These are phyloP conservation scores for Sungouiozyma ichnusensis DNA, from an alignment of 805 yeast genomes.

Conservation along the genomic window DNA sequence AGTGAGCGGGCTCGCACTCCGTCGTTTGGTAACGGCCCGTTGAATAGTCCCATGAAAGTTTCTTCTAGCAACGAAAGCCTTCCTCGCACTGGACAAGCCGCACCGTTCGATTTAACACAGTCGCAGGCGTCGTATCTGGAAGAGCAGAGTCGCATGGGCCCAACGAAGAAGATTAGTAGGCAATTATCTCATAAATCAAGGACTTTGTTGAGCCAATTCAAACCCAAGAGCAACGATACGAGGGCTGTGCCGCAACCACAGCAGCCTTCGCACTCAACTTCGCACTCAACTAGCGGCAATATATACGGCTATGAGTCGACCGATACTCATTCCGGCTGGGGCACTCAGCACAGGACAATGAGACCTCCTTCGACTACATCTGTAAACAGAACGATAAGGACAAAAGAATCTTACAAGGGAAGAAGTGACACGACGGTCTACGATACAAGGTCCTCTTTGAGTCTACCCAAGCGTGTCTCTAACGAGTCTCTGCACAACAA, in stretches of 20 bases:
- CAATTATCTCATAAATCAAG: constrained; percentile 28
- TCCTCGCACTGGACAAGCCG: not conserved
- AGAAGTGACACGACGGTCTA: constrained; percentile 23
- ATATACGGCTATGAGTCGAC: constrained; percentile 2
- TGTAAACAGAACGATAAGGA: not conserved
- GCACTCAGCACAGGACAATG: constrained; percentile 10
- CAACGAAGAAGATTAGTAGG: constrained; percentile 15
- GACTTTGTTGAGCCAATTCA: constrained; percentile 17
- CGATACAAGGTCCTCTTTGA: not conserved
- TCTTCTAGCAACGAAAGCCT: not conserved
- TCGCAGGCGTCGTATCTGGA: not conserved
- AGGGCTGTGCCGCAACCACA: not conserved
- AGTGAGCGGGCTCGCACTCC: not conserved
- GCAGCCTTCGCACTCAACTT: not conserved
- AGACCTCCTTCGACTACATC: not conserved
- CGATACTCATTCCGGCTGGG: constrained; percentile 30
- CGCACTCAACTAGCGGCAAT: not conserved
- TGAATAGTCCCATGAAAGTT: constrained; percentile 7
- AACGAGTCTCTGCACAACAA: not conserved
- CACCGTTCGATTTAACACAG: not conserved
- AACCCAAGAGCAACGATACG: constrained; percentile 4
- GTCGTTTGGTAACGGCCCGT: not conserved
- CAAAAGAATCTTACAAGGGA: constrained; percentile 10
- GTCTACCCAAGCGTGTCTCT: not conserved
- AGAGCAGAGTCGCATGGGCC: not conserved